Conservation (phyloP, 2,329 filamentous ascomycete species). For the Diaporthe batatas region DNA sequence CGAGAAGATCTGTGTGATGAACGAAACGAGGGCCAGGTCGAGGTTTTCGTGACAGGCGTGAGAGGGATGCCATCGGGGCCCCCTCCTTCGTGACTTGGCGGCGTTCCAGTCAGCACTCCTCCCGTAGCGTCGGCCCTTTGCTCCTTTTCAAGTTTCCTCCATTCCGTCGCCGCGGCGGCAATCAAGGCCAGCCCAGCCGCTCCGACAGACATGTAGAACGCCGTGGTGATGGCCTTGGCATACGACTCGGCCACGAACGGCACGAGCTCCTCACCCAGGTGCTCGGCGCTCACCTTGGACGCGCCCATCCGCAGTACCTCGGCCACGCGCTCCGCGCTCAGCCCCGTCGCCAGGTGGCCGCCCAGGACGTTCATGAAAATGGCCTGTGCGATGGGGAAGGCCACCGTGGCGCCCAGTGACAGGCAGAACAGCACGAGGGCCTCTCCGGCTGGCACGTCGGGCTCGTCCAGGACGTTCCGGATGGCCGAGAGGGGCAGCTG, state of each 20-base stretch:
- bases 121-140: neutral
- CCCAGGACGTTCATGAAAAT: slow-evolving; percentile 17
- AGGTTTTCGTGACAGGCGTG: neutral
- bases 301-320: neutral
- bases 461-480: neutral
- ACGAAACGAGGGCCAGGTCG: neutral
- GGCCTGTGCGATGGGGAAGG: neutral
- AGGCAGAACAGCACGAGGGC: neutral
- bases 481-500: slow-evolving; percentile 18
- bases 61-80: neutral
- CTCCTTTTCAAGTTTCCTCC: slow-evolving; percentile 17
- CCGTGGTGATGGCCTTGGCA: neutral
- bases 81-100: neutral
- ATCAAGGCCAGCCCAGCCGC: neutral
- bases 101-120: neutral
- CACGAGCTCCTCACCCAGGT: neutral
- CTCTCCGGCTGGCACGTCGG: neutral
- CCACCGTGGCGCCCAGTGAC: neutral
- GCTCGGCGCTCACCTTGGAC: neutral
- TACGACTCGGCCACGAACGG: neutral
- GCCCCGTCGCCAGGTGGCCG: neutral
- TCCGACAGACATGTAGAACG: neutral
- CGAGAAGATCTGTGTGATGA: neutral
- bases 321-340: neutral
- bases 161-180: neutral